phyloP scores from a whole-genome alignment of 1,139 yeast genomes.

The Candida glucosophila region DNA sequence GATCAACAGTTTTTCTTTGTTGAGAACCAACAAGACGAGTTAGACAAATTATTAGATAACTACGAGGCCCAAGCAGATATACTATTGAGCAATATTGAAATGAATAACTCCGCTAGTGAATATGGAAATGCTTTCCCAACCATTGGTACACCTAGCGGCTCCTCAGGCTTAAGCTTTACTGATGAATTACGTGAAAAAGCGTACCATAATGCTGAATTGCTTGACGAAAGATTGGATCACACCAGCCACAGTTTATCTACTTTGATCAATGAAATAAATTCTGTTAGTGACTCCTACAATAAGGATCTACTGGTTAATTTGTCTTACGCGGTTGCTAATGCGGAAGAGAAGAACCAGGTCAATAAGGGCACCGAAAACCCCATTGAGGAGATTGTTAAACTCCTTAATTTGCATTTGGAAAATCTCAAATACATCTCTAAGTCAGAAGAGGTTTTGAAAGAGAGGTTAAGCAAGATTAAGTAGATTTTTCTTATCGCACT shows the following conservation, averaged over 20 bases:
- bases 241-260: conserved; percentile 71
- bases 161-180: conserved; percentile 28
- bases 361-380: conserved; percentile 15
- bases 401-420: conserved; percentile 82
- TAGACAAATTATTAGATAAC: conserved; percentile 71
- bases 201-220: conserved; percentile 75
- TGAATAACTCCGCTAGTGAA: conserved; percentile 8
- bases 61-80: conserved; percentile 82
- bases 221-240: conserved; percentile 73
- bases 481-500: neutral
- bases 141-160: too few relatives aligned
- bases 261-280: conserved; percentile 77
- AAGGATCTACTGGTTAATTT: conserved; percentile 30
- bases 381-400: conserved; percentile 61
- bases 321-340: conserved; percentile 11
- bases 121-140: conserved; percentile 4
- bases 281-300: conserved; percentile 76
- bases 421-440: conserved; percentile 82
- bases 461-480: conserved; percentile 42
- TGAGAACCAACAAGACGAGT: conserved; percentile 86
- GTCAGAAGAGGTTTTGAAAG: conserved; percentile 59
- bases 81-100: conserved; percentile 37
- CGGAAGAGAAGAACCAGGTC: conserved; percentile 10
- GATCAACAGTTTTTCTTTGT: conserved; percentile 84
- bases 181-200: conserved; percentile 91